Evolutionary conservation across 176 grass and related monocot genomes (phyloP).

Genomic region (Aegilops umbellulata): DNA sequence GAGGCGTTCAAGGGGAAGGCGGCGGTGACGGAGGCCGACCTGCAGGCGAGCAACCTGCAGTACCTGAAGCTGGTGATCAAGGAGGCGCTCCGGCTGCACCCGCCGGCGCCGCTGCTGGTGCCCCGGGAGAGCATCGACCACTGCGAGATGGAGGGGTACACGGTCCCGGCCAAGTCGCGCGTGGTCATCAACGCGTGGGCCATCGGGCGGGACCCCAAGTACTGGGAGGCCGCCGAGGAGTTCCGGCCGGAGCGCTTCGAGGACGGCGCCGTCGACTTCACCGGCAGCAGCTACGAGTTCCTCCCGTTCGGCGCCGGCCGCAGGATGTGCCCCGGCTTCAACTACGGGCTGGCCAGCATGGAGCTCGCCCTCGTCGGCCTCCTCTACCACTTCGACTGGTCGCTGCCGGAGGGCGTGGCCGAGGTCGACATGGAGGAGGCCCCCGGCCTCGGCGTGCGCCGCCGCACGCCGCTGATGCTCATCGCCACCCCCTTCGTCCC

Average conservation of each 20-base stretch:
- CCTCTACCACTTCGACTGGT: constrained; percentile 50
- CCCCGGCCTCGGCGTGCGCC: constrained; percentile 35
- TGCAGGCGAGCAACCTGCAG: constrained; percentile 29
- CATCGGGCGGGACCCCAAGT: constrained; percentile 39
- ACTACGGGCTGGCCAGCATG: constrained; percentile 48
- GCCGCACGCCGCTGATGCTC: constrained; percentile 36
- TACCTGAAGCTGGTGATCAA: constrained; percentile 79
- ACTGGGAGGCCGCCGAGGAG: constrained; percentile 46
- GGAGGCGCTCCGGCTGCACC: constrained; percentile 61
- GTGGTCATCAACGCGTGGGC: constrained; percentile 39
- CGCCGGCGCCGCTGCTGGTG: constrained; percentile 53
- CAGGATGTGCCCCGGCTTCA: constrained; percentile 46
- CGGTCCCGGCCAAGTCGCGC: constrained; percentile 37
- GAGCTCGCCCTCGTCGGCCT: constrained; percentile 29
- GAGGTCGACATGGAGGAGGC: constrained; percentile 43
- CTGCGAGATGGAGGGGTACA: constrained; percentile 48
- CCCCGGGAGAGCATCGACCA: constrained; percentile 39
- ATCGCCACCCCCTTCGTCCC: constrained; percentile 39
- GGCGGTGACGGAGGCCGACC: constrained; percentile 29
- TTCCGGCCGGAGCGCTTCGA: constrained; percentile 54
- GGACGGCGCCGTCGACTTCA: constrained; percentile 24
- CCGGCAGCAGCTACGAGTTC: constrained; percentile 45
- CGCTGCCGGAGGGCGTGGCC: constrained; percentile 20
- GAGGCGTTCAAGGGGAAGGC: constrained; percentile 25
- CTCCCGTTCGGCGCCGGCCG: constrained; percentile 30